Evolutionary conservation across 768 basidiomycete genomes (phyloP).

Genomic region (Postia placenta): DNA sequence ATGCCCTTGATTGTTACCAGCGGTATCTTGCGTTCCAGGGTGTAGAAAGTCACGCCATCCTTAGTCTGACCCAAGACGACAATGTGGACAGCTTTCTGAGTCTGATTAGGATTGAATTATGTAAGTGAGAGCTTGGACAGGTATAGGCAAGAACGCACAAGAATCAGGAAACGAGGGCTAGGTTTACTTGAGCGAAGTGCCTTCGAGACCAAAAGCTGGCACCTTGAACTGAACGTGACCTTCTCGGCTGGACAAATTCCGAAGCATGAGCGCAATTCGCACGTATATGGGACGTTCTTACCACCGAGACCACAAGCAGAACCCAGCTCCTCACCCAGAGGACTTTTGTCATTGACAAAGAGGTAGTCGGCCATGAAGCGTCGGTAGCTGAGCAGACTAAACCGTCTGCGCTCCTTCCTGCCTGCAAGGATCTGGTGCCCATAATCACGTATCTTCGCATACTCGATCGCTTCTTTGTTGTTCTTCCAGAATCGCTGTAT

Average conservation of each 20-base stretch:
- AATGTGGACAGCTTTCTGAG: slow-evolving; percentile 80
- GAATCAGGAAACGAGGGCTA: slow-evolving; percentile 82
- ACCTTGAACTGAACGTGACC: slow-evolving; percentile 79
- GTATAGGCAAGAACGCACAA: slow-evolving; percentile 49
- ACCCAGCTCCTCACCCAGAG: slow-evolving; percentile 72
- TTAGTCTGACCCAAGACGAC: slow-evolving; percentile 54
- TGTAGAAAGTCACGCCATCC: slow-evolving; percentile 52
- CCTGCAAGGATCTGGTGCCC: slow-evolving; percentile 89
- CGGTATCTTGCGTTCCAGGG: slow-evolving; percentile 83
- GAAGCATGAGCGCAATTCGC: neutral
- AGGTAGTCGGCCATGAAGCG: slow-evolving; percentile 97
- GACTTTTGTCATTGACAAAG: slow-evolving; percentile 74
- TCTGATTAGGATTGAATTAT: slow-evolving; percentile 55
- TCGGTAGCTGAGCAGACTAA: slow-evolving; percentile 89
- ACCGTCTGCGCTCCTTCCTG: slow-evolving; percentile 89
- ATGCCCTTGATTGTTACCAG: slow-evolving; percentile 84
- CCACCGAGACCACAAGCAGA: slow-evolving; percentile 68
- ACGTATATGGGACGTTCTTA: slow-evolving; percentile 28
- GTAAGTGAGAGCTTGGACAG: neutral
- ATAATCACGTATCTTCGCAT: slow-evolving; percentile 87
- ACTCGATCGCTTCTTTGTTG: slow-evolving; percentile 90
- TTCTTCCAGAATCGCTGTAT: slow-evolving; percentile 99
- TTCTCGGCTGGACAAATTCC: slow-evolving; percentile 65
- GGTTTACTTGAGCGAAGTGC: slow-evolving; percentile 83
- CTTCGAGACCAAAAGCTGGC: slow-evolving; percentile 82